Evolutionary conservation across 139 green algal species (phyloP).

Genomic region (Microglena sp.): DNA sequence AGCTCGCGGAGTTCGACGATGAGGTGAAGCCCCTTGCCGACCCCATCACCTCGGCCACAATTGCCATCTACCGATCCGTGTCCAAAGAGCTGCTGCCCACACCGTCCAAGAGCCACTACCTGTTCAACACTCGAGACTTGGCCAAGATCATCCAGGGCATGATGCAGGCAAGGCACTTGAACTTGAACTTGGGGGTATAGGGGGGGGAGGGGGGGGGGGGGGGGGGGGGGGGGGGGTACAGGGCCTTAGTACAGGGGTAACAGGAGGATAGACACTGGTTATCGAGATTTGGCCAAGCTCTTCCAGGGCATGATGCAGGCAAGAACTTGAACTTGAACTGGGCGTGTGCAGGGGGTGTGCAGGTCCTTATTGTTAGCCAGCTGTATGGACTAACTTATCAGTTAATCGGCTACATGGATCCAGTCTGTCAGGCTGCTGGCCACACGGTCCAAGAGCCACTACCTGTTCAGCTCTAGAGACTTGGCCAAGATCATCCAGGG

Average conservation of each 20-base stretch:
- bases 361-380: no score
- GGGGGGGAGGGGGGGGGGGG: no score
- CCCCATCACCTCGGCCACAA: slow-evolving; percentile 50
- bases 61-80: slow-evolving; percentile 44
- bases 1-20: slow-evolving; percentile 69
- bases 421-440: no score
- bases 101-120: slow-evolving; percentile 72
- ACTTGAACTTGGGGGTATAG: no score
- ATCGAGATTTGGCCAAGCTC: no score
- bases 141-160: slow-evolving; percentile 68
- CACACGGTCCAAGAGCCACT: slow-evolving; percentile 71
- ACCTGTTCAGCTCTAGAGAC: slow-evolving; percentile 81
- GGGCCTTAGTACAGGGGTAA: no score
- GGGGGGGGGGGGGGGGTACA: no score
- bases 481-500: slow-evolving; percentile 61
- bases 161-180: slow-evolving; percentile 41
- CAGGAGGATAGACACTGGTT: no score
- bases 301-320: slow-evolving; percentile 11
- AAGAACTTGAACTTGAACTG: no score
- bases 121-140: slow-evolving; percentile 80
- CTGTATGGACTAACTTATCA: no score
- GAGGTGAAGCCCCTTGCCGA: slow-evolving; percentile 49
- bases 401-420: no score
- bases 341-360: no score
- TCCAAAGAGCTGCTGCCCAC: slow-evolving; percentile 66